Percentiles rank a stretch among this genome's conserved stretches.
phyloP scores from a whole-genome alignment of 176 grass and related monocot genomes.

The Avena insularis region DNA sequence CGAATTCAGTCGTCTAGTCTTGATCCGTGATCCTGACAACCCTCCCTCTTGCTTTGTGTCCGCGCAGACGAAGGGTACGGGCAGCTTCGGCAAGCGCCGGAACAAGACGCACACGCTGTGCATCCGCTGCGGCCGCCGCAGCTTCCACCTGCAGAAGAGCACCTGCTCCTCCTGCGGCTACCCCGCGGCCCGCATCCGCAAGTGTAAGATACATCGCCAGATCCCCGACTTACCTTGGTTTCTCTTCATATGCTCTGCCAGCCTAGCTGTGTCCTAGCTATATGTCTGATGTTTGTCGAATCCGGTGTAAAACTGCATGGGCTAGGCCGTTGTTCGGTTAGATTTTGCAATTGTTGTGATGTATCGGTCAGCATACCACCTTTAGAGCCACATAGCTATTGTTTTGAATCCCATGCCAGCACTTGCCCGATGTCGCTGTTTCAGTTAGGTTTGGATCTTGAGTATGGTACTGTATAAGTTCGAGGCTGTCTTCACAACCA shows the following conservation, averaged over 20 bases:
- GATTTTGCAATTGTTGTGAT: not conserved
- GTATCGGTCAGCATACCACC: not conserved
- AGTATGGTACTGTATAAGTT: not conserved
- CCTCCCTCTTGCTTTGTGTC: not conserved
- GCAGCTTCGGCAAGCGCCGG: slow-evolving; percentile 92
- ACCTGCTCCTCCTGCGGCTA: slow-evolving; percentile 88
- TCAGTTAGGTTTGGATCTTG: not conserved
- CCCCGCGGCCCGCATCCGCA: slow-evolving; percentile 90
- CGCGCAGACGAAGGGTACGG: slow-evolving; percentile 75
- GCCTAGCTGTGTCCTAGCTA: not conserved
- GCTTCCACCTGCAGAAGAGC: slow-evolving; percentile 98
- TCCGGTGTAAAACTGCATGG: not conserved
- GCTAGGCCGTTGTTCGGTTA: not conserved
- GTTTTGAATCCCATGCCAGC: not conserved
- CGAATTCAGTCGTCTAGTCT: not conserved
- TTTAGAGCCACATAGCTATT: not conserved
- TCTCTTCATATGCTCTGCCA: no score
- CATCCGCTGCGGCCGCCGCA: slow-evolving; percentile 80
- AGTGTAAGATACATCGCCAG: slow-evolving; percentile 54
- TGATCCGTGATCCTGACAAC: not conserved
- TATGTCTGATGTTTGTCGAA: not conserved
- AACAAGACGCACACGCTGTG: slow-evolving; percentile 99
- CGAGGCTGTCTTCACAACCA: not conserved
- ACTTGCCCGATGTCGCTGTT: no score
- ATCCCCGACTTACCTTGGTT: not conserved